Evolutionary conservation across 768 basidiomycete species (phyloP).

Genomic region (Gloeophyllum trabeum): DNA sequence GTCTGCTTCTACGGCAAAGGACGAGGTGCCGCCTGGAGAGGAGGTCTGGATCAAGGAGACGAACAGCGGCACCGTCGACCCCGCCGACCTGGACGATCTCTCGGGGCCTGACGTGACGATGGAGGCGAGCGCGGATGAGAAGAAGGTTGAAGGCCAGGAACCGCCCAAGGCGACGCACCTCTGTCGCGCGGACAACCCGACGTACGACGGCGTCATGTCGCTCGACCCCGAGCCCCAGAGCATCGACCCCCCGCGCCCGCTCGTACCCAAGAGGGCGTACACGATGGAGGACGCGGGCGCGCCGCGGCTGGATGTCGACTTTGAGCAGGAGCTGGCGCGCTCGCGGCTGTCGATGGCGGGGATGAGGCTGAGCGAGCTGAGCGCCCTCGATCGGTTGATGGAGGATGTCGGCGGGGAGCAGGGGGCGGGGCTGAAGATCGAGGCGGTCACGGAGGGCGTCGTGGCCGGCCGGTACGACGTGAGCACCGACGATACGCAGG

Average conservation of each 20-base stretch:
- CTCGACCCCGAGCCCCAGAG: conserved; percentile 20
- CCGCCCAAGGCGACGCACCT: not conserved
- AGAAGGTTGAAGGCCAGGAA: not conserved
- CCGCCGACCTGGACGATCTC: not conserved
- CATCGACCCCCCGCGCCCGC: conserved; percentile 21
- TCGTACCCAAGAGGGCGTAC: conserved; percentile 12
- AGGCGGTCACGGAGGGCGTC: conserved; percentile 20
- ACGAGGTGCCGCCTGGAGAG: not conserved
- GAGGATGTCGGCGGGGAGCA: conserved; percentile 15
- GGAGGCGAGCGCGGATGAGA: not conserved
- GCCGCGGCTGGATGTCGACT: conserved; percentile 2
- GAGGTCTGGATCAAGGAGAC: not conserved
- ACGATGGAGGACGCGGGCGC: conserved; percentile 9
- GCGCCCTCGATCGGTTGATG: conserved; percentile 29
- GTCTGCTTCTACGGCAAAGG: not conserved
- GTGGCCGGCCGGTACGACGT: conserved; percentile 19
- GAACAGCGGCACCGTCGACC: not conserved
- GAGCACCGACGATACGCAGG: conserved; percentile 23
- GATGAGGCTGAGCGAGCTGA: conserved; percentile 26
- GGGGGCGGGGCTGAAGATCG: conserved; percentile 12
- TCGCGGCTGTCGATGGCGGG: conserved; percentile 14
- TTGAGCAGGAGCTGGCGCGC: conserved; percentile 2
- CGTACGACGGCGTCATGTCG: conserved; percentile 21
- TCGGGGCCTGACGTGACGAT: no score
- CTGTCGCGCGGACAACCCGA: conserved; percentile 13